Conservation (phyloP, 1,139 yeast genomes). For the Hemisphaericaspora xylofermentans region DNA sequence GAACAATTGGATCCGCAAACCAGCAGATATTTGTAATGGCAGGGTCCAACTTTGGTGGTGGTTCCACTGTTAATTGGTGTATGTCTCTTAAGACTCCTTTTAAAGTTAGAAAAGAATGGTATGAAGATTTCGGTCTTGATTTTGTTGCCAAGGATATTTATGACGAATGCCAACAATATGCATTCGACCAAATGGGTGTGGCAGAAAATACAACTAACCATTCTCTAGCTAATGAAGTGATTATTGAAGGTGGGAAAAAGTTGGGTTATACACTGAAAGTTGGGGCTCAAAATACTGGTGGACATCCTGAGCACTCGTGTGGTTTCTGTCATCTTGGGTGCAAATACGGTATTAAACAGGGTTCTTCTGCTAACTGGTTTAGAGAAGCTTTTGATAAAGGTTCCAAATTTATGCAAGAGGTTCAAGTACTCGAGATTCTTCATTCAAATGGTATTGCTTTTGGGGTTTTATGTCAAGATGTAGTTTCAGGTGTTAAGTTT, state of each 20-base stretch:
- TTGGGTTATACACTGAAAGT: slow-evolving; percentile 45
- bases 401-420: slow-evolving; percentile 48
- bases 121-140: slow-evolving; percentile 45
- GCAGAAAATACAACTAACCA: slow-evolving; percentile 41
- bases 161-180: slow-evolving; percentile 50
- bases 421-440: slow-evolving; percentile 39
- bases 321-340: slow-evolving; percentile 58
- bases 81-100: slow-evolving; percentile 56
- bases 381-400: slow-evolving; percentile 52
- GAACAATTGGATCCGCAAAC: slow-evolving; percentile 31
- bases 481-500: slow-evolving; percentile 28
- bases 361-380: slow-evolving; percentile 54
- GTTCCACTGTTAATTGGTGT: slow-evolving; percentile 63
- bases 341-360: slow-evolving; percentile 54
- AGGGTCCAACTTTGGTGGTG: slow-evolving; percentile 62
- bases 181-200: slow-evolving; percentile 54
- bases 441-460: slow-evolving; percentile 45
- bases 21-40: slow-evolving; percentile 47
- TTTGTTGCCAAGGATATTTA: slow-evolving; percentile 48
- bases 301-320: slow-evolving; percentile 46
- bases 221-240: slow-evolving; percentile 46
- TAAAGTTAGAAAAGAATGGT: slow-evolving; percentile 57
- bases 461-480: slow-evolving; percentile 42
- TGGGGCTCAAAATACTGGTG: slow-evolving; percentile 53
- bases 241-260: slow-evolving; percentile 47